A percentile compares a stretch with the other conserved stretches of the same genome.
Evolutionary conservation across 768 basidiomycete species (phyloP).

Genomic region (Lactarius akahatsu): DNA sequence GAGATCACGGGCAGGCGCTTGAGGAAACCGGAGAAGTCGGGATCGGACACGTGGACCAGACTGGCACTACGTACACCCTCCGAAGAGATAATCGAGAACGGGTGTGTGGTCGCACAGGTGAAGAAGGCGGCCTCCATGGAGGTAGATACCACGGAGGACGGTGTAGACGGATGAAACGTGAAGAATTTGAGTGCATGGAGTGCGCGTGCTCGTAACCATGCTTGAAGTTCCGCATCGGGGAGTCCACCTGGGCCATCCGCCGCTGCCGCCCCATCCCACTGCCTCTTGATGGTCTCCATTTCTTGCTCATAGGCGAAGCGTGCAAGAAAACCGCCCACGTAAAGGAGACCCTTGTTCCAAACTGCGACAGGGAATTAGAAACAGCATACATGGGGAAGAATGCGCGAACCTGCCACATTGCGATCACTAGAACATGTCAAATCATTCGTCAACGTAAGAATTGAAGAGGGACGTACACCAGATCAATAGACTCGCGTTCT

Average conservation of each 20-base stretch:
- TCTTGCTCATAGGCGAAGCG: constrained; percentile 86
- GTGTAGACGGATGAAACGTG: constrained; percentile 85
- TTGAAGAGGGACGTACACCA: constrained; percentile 54
- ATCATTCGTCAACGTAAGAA: constrained; percentile 11
- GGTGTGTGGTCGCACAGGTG: constrained; percentile 47
- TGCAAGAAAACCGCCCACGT: constrained; percentile 77
- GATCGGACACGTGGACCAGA: constrained; percentile 72
- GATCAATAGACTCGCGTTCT: constrained; percentile 89
- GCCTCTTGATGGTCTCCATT: constrained; percentile 54
- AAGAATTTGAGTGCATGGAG: constrained; percentile 88
- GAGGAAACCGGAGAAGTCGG: constrained; percentile 70
- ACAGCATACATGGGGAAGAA: not conserved
- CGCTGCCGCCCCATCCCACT: constrained; percentile 55
- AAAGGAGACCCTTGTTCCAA: constrained; percentile 90
- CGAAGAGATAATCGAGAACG: constrained; percentile 73
- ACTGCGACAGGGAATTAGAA: constrained; percentile 41
- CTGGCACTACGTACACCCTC: constrained; percentile 64
- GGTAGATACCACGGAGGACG: constrained; percentile 72
- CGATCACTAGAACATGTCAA: constrained; percentile 55
- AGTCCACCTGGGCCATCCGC: constrained; percentile 30
- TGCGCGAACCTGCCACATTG: constrained; percentile 64
- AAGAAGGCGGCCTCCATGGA: constrained; percentile 81
- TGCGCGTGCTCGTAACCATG: constrained; percentile 56
- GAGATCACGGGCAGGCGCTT: constrained; percentile 76
- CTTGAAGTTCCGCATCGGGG: constrained; percentile 44